A percentile compares a stretch with the other conserved stretches of the same genome.
Conservation (phyloP, 108 stramenopile species). For the Bacterosira constricta region DNA sequence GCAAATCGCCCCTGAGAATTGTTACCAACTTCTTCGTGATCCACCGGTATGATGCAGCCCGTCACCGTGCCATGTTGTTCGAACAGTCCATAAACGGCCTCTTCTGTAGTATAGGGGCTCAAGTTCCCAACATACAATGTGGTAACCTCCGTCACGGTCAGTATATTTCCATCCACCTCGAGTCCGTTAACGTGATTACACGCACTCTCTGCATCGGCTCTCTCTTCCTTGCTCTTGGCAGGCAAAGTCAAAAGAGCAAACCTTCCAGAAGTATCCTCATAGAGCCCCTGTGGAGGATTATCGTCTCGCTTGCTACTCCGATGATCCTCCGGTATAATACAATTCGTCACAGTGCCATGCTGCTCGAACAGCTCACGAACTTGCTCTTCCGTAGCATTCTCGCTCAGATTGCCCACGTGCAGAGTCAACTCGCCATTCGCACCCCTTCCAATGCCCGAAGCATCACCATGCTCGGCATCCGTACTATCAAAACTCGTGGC, state of each 20-base stretch:
- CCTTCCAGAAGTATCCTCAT: background rate
- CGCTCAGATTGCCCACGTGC: background rate
- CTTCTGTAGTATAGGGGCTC: constrained; percentile 30
- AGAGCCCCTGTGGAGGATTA: constrained; percentile 25
- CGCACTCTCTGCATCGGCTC: background rate
- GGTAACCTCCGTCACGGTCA: background rate
- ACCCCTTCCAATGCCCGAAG: background rate
- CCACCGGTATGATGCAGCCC: constrained; percentile 18
- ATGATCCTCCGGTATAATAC: background rate
- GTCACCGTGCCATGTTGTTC: constrained; percentile 25
- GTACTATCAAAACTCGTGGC: background rate
- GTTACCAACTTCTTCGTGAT: constrained; percentile 26
- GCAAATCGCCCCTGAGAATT: constrained; percentile 37
- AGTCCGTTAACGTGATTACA: background rate
- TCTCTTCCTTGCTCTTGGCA: background rate
- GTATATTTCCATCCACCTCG: background rate
- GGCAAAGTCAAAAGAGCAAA: background rate
- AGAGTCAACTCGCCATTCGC: background rate
- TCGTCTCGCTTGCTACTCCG: constrained; percentile 1
- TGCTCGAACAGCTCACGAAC: background rate
- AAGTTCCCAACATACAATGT: constrained; percentile 55
- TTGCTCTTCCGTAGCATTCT: background rate
- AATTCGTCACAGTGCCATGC: background rate
- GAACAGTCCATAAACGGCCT: constrained; percentile 37
- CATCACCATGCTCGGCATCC: background rate